Evolutionary conservation across 805 yeast species (phyloP).

Genomic region (Hemisphaericaspora nanyangensis): DNA sequence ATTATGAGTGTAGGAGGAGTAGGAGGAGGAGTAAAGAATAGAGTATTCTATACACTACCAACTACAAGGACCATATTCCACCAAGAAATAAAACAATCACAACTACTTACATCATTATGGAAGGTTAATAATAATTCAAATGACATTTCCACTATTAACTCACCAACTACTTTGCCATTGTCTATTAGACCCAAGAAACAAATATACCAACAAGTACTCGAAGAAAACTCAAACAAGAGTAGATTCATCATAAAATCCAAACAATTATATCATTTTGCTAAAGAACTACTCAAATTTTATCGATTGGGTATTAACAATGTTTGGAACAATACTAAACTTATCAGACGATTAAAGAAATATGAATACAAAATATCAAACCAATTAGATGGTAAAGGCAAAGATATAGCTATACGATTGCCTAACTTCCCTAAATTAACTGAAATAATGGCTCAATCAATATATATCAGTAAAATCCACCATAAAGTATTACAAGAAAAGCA

Average conservation of each 20-base stretch:
- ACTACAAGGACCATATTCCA: slow-evolving; percentile 7
- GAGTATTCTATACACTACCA: slow-evolving; percentile 12
- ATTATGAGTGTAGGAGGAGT: not conserved
- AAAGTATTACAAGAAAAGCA: slow-evolving; percentile 15
- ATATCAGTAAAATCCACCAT: slow-evolving; percentile 34
- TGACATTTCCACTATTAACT: slow-evolving; percentile 18
- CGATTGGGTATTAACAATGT: slow-evolving; percentile 54
- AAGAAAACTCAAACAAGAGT: slow-evolving; percentile 12
- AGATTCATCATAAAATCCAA: slow-evolving; percentile 13
- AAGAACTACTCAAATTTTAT: slow-evolving; percentile 48
- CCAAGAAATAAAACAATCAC: slow-evolving; percentile 11
- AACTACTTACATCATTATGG: slow-evolving; percentile 16
- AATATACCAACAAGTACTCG: slow-evolving; percentile 21
- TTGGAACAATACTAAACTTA: slow-evolving; percentile 39
- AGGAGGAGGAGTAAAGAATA: not conserved
- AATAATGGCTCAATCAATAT: slow-evolving; percentile 32
- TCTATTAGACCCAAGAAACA: slow-evolving; percentile 22
- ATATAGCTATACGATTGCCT: slow-evolving; percentile 25
- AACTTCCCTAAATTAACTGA: slow-evolving; percentile 32
- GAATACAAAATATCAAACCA: slow-evolving; percentile 17
- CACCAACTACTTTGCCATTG: slow-evolving; percentile 28
- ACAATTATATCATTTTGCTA: slow-evolving; percentile 44
- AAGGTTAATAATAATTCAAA: slow-evolving; percentile 1
- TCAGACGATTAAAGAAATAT: slow-evolving; percentile 13
- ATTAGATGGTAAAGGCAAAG: slow-evolving; percentile 21